phyloP scores from a whole-genome alignment of 257 asterid genomes.

The Coffea canephora region DNA sequence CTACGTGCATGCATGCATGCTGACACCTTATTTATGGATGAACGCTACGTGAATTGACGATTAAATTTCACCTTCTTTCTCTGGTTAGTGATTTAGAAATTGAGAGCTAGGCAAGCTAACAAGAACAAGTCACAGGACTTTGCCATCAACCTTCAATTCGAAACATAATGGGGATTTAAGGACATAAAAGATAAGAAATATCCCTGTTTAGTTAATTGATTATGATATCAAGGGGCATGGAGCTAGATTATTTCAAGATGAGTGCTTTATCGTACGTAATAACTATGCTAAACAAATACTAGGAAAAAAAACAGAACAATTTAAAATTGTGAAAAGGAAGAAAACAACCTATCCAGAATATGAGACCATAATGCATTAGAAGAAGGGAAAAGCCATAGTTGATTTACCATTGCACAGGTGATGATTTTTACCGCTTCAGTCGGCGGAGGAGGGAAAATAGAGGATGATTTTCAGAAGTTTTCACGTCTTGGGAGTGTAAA shows the following conservation, averaged over 20 bases:
- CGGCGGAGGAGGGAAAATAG: too few relatives aligned
- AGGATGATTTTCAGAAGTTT: too few relatives aligned
- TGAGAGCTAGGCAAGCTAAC: not conserved
- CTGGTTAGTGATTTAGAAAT: not conserved
- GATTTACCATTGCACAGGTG: too few relatives aligned
- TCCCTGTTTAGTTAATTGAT: not conserved
- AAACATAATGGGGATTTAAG: not conserved
- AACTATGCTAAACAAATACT: too few relatives aligned
- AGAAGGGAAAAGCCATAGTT: too few relatives aligned
- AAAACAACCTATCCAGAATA: not conserved
- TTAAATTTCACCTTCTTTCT: not conserved
- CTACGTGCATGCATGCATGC: too few relatives aligned
- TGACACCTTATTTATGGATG: too few relatives aligned
- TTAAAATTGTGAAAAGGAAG: not conserved
- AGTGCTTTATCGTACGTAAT: not conserved
- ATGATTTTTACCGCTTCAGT: too few relatives aligned
- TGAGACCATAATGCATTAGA: not conserved
- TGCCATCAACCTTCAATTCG: not conserved
- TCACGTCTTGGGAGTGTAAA: too few relatives aligned
- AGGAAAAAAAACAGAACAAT: too few relatives aligned
- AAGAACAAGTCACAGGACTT: not conserved
- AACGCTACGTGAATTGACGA: not conserved
- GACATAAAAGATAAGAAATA: not conserved
- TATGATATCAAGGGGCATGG: not conserved
- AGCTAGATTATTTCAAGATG: not conserved